These are phyloP conservation scores for Colletotrichum sp. DNA, from an alignment of 2,329 filamentous ascomycete species.

Conservation along the genomic window DNA sequence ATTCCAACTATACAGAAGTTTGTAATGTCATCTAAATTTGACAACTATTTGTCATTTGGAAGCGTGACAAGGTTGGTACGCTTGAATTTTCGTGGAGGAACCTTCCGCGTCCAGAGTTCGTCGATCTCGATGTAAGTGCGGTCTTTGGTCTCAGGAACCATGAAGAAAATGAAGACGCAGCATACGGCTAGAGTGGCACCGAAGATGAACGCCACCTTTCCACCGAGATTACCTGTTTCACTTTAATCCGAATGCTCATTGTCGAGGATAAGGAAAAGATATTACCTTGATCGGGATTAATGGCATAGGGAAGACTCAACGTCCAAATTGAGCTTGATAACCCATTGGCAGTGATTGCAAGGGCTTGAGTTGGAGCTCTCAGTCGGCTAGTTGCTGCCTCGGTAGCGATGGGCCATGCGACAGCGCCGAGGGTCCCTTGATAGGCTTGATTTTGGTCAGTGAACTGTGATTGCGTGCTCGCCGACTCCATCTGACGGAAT, in stretches of 20 bases:
- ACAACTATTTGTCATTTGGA: not conserved
- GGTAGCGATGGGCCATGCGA: not conserved
- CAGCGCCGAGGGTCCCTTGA: not conserved
- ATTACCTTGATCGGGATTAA: not conserved
- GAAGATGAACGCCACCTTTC: conserved; percentile 11
- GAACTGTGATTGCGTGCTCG: conserved; percentile 15
- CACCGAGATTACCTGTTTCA: not conserved
- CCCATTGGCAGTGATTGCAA: not conserved
- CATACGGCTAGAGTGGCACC: conserved; percentile 19
- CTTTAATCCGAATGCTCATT: not conserved
- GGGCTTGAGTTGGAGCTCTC: conserved; percentile 27
- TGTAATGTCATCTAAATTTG: too few species aligned
- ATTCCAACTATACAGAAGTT: too few species aligned
- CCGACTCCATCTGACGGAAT: not conserved
- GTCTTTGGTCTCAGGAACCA: conserved; percentile 24
- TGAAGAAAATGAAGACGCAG: conserved; percentile 25
- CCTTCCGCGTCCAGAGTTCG: conserved; percentile 19
- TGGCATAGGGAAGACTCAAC: not conserved
- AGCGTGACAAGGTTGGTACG: not conserved
- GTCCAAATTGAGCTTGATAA: not conserved
- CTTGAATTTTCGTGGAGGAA: not conserved
- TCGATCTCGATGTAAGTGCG: conserved; percentile 28
- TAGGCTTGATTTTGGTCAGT: not conserved
- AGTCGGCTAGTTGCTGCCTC: not conserved
- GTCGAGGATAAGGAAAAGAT: fast-evolving